Evolutionary conservation across 2,329 filamentous ascomycete genomes (phyloP).

Genomic region (Aspergillus transmontanensis): DNA sequence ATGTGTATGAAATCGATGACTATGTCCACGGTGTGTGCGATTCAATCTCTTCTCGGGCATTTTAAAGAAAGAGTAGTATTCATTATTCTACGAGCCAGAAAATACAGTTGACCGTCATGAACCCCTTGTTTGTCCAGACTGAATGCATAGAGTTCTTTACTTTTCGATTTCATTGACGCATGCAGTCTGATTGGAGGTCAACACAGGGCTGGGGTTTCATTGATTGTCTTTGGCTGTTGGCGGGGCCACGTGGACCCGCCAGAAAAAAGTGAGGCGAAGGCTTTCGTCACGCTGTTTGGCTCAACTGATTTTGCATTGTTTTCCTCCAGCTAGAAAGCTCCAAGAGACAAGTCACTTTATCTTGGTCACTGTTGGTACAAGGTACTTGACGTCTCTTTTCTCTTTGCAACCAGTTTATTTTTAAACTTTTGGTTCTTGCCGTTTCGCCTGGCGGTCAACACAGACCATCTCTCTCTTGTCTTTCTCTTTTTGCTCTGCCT

Average conservation of each 20-base stretch:
- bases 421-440: slow-evolving; percentile 6
- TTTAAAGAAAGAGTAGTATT: not conserved
- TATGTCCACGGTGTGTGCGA: not conserved
- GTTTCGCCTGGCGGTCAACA: slow-evolving; percentile 20
- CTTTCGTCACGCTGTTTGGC: slow-evolving; percentile 7
- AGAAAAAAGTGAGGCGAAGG: slow-evolving; percentile 30
- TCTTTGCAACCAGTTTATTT: not conserved
- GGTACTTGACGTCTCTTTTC: not conserved
- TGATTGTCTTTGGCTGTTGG: slow-evolving; percentile 5
- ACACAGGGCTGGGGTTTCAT: slow-evolving; percentile 1
- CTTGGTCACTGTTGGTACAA: not conserved
- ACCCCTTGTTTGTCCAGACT: not conserved
- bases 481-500: slow-evolving; percentile 8
- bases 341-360: slow-evolving; percentile 5
- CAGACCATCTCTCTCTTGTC: slow-evolving; percentile 7
- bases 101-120: not conserved
- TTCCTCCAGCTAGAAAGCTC: slow-evolving; percentile 1
- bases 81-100: not conserved
- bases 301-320: slow-evolving; percentile 5
- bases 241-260: slow-evolving; percentile 34
- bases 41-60: not conserved
- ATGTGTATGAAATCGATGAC: not conserved
- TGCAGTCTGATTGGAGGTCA: not conserved
- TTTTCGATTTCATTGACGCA: not conserved
- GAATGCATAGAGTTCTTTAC: not conserved